These are phyloP conservation scores for Cantharellus anzutake DNA, from an alignment of 768 basidiomycete species.

Conservation along the genomic window DNA sequence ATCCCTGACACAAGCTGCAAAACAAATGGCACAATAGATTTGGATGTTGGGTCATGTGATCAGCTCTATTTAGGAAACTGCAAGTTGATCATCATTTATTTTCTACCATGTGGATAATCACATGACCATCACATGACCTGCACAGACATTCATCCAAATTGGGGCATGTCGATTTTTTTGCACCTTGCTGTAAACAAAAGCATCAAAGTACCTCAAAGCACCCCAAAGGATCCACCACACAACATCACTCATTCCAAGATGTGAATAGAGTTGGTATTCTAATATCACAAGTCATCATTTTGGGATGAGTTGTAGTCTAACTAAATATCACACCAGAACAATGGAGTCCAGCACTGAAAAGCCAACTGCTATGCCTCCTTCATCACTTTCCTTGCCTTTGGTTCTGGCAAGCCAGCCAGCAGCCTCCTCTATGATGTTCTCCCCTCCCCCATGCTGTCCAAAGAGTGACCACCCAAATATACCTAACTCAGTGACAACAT, in stretches of 20 bases:
- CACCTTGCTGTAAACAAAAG: too few species aligned
- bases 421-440: slow-evolving; percentile 12
- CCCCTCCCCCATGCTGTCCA: slow-evolving; percentile 18
- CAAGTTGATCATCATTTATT: too few species aligned
- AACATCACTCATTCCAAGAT: background rate
- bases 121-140: too few species aligned
- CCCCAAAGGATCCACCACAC: too few species aligned
- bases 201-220: too few species aligned
- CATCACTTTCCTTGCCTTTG: slow-evolving; percentile 17
- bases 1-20: too few species aligned
- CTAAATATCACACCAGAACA: slow-evolving; percentile 27
- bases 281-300: background rate
- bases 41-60: too few species aligned
- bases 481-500: slow-evolving; percentile 79
- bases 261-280: background rate
- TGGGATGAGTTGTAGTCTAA: background rate
- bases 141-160: too few species aligned
- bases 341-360: slow-evolving; percentile 59
- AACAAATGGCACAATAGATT: too few species aligned
- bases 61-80: too few species aligned
- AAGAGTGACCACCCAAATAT: slow-evolving; percentile 84
- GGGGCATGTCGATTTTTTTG: too few species aligned
- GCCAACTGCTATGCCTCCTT: slow-evolving; percentile 79
- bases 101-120: too few species aligned
- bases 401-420: slow-evolving; percentile 12